Percentiles rank a stretch among this genome's conserved stretches.
Conservation (phyloP, 1,139 yeast genomes). For the Yamadazyma sp. region DNA sequence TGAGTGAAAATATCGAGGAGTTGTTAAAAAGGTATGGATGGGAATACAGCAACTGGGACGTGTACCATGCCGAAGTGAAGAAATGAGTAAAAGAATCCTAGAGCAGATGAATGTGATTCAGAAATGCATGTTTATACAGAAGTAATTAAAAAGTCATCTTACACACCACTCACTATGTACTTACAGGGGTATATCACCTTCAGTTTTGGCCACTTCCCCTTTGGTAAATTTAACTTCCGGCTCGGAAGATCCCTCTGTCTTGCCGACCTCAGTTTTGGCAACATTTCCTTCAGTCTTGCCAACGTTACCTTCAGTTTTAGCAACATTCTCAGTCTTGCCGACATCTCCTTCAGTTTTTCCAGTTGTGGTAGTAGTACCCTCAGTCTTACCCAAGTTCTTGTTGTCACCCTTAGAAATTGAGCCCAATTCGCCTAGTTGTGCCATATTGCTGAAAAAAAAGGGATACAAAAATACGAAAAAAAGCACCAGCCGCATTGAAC, state of each 20-base stretch:
- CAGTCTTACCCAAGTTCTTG: conserved; percentile 1
- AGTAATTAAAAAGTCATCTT: too few relatives aligned
- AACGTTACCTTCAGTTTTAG: conserved; percentile 17
- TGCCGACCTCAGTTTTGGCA: conserved; percentile 16
- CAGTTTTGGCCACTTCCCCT: neutral
- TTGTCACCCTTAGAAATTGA: conserved; percentile 10
- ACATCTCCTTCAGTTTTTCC: conserved; percentile 14
- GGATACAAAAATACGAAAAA: too few relatives aligned
- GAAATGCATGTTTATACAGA: too few relatives aligned
- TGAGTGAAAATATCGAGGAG: conserved; percentile 22
- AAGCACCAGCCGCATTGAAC: too few relatives aligned
- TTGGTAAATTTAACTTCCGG: neutral
- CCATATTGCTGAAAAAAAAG: neutral
- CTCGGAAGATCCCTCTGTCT: conserved; percentile 16
- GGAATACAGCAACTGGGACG: conserved; percentile 17
- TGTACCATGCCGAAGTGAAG: conserved; percentile 11
- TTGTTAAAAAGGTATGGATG: conserved; percentile 16
- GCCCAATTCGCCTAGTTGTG: conserved; percentile 26
- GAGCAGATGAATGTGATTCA: neutral
- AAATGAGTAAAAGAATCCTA: neutral
- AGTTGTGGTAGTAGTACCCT: conserved; percentile 7
- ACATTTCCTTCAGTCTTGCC: conserved; percentile 13
- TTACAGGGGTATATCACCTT: neutral
- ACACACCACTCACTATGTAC: too few relatives aligned
- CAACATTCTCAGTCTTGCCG: conserved; percentile 13